Conservation (phyloP, 176 grass and related monocot species). For the Luzula sylvatica region DNA sequence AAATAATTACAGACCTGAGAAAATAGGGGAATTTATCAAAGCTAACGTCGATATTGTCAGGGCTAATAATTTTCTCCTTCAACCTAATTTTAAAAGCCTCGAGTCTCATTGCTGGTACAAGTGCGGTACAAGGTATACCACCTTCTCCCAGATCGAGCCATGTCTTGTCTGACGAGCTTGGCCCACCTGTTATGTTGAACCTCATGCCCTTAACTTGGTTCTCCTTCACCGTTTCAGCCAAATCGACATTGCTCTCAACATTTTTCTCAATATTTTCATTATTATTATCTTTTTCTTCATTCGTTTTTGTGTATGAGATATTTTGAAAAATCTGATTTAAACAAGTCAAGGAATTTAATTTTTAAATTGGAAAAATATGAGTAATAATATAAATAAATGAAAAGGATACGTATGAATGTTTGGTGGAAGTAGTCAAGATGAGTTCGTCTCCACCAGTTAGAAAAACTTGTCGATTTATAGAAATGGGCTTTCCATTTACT, state of each 20-base stretch:
- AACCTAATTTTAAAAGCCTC: constrained; percentile 88
- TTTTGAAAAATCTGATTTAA: constrained; percentile 86
- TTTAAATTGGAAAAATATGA: constrained; percentile 19
- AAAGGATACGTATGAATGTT: constrained; percentile 94
- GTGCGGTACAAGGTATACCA: constrained; percentile 1
- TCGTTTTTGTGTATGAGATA: constrained; percentile 58
- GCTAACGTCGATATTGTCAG: constrained; percentile 75
- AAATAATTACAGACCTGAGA: constrained; percentile 46
- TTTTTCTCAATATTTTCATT: constrained; percentile 30
- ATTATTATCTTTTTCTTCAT: constrained; percentile 20
- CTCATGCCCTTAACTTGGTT: constrained; percentile 11
- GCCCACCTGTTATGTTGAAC: no score
- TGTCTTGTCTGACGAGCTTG: not conserved
- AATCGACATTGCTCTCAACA: constrained; percentile 42
- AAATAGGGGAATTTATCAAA: constrained; percentile 96
- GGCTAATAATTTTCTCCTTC: constrained; percentile 74
- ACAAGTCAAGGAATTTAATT: constrained; percentile 25
- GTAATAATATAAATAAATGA: constrained; percentile 16
- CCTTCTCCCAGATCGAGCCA: not conserved
- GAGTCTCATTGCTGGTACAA: constrained; percentile 53
- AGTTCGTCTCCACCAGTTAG: constrained; percentile 91
- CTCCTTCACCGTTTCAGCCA: constrained; percentile 34
- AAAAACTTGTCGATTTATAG: constrained; percentile 35
- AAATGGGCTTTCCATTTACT: constrained; percentile 60
- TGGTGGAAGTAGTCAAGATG: constrained; percentile 59